phyloP scores from a whole-genome alignment of 441 rosid genomes.

The Raphanus hybrid region DNA sequence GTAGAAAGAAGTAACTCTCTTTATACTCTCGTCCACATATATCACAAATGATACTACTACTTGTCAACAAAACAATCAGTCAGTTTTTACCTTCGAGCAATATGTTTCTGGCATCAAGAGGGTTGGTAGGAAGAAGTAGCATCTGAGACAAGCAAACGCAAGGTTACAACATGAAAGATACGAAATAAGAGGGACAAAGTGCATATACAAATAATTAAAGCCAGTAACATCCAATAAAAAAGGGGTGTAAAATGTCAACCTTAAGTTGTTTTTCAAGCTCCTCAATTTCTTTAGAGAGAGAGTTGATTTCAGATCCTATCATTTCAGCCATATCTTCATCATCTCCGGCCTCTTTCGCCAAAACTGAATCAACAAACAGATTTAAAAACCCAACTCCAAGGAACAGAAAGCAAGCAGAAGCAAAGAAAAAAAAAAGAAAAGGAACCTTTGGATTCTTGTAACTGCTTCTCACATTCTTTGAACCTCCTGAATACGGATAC shows the following conservation, averaged over 20 bases:
- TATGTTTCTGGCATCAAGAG: constrained; percentile 93
- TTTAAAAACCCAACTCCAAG: constrained; percentile 15
- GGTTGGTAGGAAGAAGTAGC: constrained; percentile 87
- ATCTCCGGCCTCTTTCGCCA: constrained; percentile 73
- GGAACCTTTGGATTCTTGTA: constrained; percentile 78
- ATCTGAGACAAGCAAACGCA: constrained; percentile 49
- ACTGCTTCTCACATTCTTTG: constrained; percentile 82
- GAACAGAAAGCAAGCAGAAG: constrained; percentile 14
- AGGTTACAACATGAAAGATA: constrained; percentile 18
- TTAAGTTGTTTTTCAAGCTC: constrained; percentile 84
- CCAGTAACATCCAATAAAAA: constrained; percentile 13
- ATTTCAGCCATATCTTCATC: constrained; percentile 96
- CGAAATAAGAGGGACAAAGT: neutral
- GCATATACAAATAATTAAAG: neutral
- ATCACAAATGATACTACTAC: constrained; percentile 8
- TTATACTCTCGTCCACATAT: neutral
- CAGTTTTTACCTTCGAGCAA: constrained; percentile 82
- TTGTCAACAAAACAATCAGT: constrained; percentile 11
- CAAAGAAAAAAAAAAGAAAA: neutral
- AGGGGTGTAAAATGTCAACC: constrained; percentile 46
- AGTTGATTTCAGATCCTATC: constrained; percentile 75
- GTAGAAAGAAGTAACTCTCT: constrained; percentile 29
- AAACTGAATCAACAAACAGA: constrained; percentile 49
- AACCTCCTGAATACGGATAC: constrained; percentile 70
- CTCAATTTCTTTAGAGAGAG: constrained; percentile 63